Evolutionary conservation across 768 basidiomycete species (phyloP).

Genomic region (Tylopilus vinaceipallidus): DNA sequence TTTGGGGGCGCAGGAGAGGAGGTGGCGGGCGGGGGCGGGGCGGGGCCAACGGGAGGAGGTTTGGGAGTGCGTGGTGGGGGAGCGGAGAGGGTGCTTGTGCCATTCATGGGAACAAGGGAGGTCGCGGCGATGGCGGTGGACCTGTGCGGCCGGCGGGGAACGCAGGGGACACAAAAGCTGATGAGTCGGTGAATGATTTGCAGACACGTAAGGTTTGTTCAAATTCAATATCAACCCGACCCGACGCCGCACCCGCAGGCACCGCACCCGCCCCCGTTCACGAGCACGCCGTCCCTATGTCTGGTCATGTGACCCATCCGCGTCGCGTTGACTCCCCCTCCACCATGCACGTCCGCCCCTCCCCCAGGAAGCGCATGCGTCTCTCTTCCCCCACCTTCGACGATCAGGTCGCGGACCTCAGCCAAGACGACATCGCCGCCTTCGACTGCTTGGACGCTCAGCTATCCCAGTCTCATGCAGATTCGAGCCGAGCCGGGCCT

Average conservation of each 20-base stretch:
- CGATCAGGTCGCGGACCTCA: slow-evolving; percentile 47
- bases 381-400: slow-evolving; percentile 69
- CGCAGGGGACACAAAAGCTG: slow-evolving; percentile 25
- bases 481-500: background rate
- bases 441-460: slow-evolving; percentile 50
- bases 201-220: slow-evolving; percentile 1
- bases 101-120: slow-evolving; percentile 43
- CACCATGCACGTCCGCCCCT: slow-evolving; percentile 23
- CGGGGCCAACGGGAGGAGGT: slow-evolving; percentile 56
- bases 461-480: slow-evolving; percentile 36
- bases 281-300: background rate
- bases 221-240: background rate
- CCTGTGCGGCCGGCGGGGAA: slow-evolving; percentile 28
- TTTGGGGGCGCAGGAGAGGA: slow-evolving; percentile 29
- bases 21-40: slow-evolving; percentile 55
- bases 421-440: slow-evolving; percentile 53
- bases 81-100: slow-evolving; percentile 33
- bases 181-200: slow-evolving; percentile 26
- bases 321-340: background rate
- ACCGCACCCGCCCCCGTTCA: background rate
- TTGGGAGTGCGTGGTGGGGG: slow-evolving; percentile 39
- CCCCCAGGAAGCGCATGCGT: slow-evolving; percentile 56
- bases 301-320: slow-evolving; percentile 20
- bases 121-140: slow-evolving; percentile 14
- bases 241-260: background rate